A percentile compares a stretch with the other conserved stretches of the same genome.
Evolutionary conservation across 768 basidiomycete species (phyloP).

Genomic region (Termitomyces sp.): DNA sequence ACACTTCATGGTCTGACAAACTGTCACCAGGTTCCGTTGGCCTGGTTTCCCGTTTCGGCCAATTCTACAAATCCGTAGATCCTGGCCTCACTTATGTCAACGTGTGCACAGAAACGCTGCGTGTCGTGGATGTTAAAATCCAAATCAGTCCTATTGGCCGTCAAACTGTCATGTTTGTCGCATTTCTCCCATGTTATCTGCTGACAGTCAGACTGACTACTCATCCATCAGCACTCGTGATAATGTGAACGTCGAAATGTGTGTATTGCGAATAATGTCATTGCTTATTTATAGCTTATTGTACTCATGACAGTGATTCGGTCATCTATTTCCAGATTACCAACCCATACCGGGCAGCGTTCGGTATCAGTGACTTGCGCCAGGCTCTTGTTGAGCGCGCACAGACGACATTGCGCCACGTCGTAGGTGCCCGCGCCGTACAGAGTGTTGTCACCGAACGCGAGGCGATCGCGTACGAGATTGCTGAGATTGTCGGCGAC

Average conservation of each 20-base stretch:
- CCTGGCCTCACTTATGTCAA: conserved; percentile 91
- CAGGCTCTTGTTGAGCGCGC: conserved; percentile 80
- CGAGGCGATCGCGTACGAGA: conserved; percentile 93
- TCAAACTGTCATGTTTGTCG: conserved; percentile 71
- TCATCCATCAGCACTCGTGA: conserved; percentile 62
- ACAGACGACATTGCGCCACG: conserved; percentile 95
- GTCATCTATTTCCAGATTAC: conserved; percentile 91
- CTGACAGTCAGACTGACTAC: neutral
- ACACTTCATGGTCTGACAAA: conserved; percentile 13
- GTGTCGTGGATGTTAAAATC: conserved; percentile 91
- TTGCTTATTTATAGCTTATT: conserved; percentile 7
- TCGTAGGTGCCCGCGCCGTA: conserved; percentile 92
- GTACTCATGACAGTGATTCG: conserved; percentile 57
- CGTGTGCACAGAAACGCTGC: conserved; percentile 87
- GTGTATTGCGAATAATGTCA: conserved; percentile 20
- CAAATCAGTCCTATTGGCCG: conserved; percentile 86
- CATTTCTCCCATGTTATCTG: neutral
- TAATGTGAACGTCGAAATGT: conserved; percentile 95
- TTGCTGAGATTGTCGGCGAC: conserved; percentile 92
- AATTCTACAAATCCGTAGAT: conserved; percentile 95
- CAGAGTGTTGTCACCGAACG: conserved; percentile 96
- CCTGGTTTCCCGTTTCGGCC: conserved; percentile 87
- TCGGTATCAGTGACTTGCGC: conserved; percentile 87
- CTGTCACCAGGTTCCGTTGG: conserved; percentile 71
- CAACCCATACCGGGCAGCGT: conserved; percentile 90